Conservation (phyloP, 495 filamentous ascomycete genomes). For the Lophium mytilinum region DNA sequence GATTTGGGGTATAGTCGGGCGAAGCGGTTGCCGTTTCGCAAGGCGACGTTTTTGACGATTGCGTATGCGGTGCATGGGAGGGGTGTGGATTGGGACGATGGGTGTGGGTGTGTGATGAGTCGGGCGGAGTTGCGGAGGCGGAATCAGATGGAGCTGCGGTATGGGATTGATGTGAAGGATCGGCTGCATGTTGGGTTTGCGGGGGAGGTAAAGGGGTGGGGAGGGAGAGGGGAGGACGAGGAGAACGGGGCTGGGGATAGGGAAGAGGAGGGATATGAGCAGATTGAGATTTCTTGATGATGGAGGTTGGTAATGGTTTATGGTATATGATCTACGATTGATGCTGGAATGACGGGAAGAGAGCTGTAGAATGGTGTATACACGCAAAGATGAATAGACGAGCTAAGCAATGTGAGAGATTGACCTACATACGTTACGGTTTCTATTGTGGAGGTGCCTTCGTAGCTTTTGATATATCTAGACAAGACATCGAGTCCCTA, state of each 20-base stretch:
- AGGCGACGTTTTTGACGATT: slow-evolving; percentile 9
- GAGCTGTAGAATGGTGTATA: too few relatives aligned
- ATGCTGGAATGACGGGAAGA: too few relatives aligned
- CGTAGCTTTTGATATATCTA: too few relatives aligned
- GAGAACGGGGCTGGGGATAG: not conserved
- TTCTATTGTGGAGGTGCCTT: too few relatives aligned
- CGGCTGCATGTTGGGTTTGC: slow-evolving; percentile 8
- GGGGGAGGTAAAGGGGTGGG: not conserved
- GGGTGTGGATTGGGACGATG: not conserved
- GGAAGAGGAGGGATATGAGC: not conserved
- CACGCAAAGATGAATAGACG: too few relatives aligned
- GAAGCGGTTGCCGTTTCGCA: slow-evolving; percentile 2
- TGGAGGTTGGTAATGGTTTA: too few relatives aligned
- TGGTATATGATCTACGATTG: too few relatives aligned
- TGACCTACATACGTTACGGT: too few relatives aligned
- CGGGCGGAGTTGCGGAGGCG: not conserved
- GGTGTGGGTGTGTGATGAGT: slow-evolving; percentile 7
- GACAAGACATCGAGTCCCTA: too few relatives aligned
- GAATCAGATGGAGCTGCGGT: not conserved
- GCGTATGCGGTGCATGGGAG: slow-evolving; percentile 9
- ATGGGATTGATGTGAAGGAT: slow-evolving; percentile 6
- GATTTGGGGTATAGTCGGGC: not conserved
- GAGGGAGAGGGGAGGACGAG: not conserved
- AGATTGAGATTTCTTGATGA: not conserved
- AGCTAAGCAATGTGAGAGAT: too few relatives aligned